Base-by-base conservation (phyloP, 345 rosid species). In the Leavenworthia alabamica region DNA sequence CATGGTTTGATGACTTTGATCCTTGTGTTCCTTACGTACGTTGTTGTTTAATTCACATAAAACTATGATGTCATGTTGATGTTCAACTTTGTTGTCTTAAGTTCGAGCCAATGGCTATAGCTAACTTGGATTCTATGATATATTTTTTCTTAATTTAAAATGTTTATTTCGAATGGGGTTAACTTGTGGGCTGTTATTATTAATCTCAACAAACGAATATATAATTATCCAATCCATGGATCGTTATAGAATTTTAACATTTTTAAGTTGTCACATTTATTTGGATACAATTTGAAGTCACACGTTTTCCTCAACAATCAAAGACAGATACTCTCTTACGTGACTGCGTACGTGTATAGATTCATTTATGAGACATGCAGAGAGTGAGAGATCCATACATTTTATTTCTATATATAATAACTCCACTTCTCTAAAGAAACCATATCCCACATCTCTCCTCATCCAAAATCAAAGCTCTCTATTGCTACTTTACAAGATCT, bases 221-320 rank as follows among this genome's bases (percentile, higher is more conserved):
- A 35, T 11, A 1, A 11, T 35, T 11, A 4, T 35, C 39, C 39
- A 35, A 3, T 41, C 5, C 22, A 41, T 16, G 22, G 10, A n/a
- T n/a, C n/a, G n/a, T n/a, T n/a, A n/a, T n/a, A n/a, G n/a, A n/a
- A n/a, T n/a, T n/a, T n/a, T n/a, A 41, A 7, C 45, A 41, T 11
- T 41, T 41, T 17, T 35, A 15, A 41, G 20, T 41, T 15, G 5
- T 15, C 22, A 40, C 8, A 14, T 40, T 14, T 37, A 13, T 39
- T 13, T 2, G 6, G 60, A 36, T 36, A 36, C 41, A n/a, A 36
- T 36, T 55, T 55, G 14, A 44, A 46, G 31, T 45, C 37, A 28
- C 47, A 66, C 27, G 71, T 56, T 66, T 56, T 56, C 49, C 24
- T 56, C 42, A 66, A 56, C 55, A 37, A 58, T 41, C 23, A 68